Percentiles rank a stretch among this genome's conserved stretches.
Conservation (phyloP, 2,329 filamentous ascomycete species). For the Phoma sp. region DNA sequence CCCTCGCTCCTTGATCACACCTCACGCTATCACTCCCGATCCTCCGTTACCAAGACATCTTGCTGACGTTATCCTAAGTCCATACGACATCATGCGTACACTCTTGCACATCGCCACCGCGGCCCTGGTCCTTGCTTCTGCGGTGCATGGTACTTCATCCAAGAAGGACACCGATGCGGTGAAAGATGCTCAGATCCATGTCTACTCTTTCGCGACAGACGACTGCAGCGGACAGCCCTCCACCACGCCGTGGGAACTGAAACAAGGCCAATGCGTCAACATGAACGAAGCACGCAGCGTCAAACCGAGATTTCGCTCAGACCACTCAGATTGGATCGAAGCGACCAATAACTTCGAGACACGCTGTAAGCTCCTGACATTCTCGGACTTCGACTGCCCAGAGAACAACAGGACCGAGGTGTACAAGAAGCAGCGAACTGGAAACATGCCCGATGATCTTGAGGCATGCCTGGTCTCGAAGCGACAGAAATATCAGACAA, state of each 20-base stretch:
- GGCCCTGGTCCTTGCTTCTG: slow-evolving; percentile 22
- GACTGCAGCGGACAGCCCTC: slow-evolving; percentile 26
- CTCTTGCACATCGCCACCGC: slow-evolving; percentile 16
- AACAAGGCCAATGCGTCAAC: slow-evolving; percentile 23
- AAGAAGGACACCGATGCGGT: slow-evolving; percentile 12
- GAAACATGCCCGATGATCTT: background rate
- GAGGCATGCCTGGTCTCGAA: slow-evolving; percentile 12
- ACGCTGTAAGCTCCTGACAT: slow-evolving; percentile 23
- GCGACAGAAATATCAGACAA: background rate
- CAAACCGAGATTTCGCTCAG: slow-evolving; percentile 19
- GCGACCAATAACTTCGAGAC: slow-evolving; percentile 18
- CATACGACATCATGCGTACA: slow-evolving; percentile 18
- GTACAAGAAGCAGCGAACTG: background rate
- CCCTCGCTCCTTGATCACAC: background rate
- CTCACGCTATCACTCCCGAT: background rate
- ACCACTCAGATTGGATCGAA: slow-evolving; percentile 23
- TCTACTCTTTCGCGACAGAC: slow-evolving; percentile 22
- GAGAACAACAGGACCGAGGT: background rate
- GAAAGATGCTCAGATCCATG: slow-evolving; percentile 5
- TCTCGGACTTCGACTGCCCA: slow-evolving; percentile 16
- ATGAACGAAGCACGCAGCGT: slow-evolving; percentile 23
- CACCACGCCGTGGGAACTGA: slow-evolving; percentile 25
- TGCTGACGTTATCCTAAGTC: background rate
- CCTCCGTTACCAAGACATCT: background rate
- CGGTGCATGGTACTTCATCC: slow-evolving; percentile 18